These are phyloP conservation scores for Paraurostyla sp. DNA, from an alignment of 73 alveolate genomes.

Conservation along the genomic window DNA sequence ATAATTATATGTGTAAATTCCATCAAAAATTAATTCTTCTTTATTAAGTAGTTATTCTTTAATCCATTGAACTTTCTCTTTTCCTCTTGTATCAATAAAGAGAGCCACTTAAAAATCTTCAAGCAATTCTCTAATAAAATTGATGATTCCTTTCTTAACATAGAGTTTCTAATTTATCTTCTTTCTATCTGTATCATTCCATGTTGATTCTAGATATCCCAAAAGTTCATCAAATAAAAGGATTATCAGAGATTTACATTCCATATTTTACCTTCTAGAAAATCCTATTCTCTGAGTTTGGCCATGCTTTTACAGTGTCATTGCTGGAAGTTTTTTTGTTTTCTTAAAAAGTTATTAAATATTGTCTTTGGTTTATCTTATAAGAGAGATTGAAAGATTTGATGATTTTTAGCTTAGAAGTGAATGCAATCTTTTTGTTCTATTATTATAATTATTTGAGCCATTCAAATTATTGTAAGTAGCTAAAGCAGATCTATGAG, in stretches of 20 bases:
- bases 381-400: background rate
- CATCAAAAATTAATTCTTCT: constrained; percentile 29
- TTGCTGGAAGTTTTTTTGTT: constrained; percentile 21
- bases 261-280: constrained; percentile 6
- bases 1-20: background rate
- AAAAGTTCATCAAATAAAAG: background rate
- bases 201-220: background rate
- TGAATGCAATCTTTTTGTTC: background rate
- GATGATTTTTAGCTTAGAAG: background rate
- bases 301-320: background rate
- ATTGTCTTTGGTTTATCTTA: background rate
- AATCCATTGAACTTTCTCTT: background rate
- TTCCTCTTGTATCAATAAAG: constrained; percentile 10
- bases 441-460: background rate
- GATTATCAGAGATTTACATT: background rate
- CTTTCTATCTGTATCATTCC: background rate
- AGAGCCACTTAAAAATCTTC: background rate
- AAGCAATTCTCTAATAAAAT: background rate
- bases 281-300: background rate
- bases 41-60: background rate
- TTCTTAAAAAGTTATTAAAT: background rate
- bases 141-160: background rate
- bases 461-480: background rate
- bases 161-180: background rate
- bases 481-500: background rate